Evolutionary conservation across 257 asterid genomes (phyloP).

Genomic region (Vinca minor): DNA sequence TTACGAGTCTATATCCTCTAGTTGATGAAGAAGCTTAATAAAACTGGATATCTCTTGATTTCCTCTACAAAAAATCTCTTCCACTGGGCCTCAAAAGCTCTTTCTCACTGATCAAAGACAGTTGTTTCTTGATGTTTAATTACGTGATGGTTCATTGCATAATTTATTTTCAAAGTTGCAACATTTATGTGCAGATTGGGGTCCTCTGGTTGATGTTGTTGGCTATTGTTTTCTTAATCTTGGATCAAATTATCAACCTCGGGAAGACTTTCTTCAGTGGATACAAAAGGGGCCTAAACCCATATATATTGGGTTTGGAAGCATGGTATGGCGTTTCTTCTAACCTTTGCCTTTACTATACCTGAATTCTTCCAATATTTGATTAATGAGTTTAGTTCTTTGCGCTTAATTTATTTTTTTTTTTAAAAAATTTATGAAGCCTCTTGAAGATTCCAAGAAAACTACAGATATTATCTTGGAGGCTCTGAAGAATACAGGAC

Average conservation of each 20-base stretch:
- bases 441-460: conserved; percentile 76
- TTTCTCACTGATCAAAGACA: neutral
- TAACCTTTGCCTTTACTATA: no score
- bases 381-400: no score
- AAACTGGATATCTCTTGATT: neutral
- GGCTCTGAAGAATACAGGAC: conserved; percentile 73
- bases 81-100: neutral
- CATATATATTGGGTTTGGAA: conserved; percentile 91
- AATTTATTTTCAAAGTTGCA: neutral
- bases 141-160: neutral
- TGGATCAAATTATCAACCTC: conserved; percentile 66
- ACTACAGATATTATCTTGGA: conserved; percentile 73
- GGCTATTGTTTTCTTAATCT: conserved; percentile 84
- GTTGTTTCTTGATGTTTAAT: neutral
- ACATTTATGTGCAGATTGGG: conserved; percentile 84
- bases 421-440: conserved; percentile 37
- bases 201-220: conserved; percentile 83
- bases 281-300: conserved; percentile 73
- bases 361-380: conserved; percentile 4
- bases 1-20: neutral
- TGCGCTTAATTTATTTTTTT: neutral
- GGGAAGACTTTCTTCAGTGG: conserved; percentile 68
- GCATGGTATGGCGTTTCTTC: conserved; percentile 66
- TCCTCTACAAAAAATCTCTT: no score
- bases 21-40: neutral